Evolutionary conservation across 83 land plant genomes (phyloP).

Genomic region (Larix sibirica): DNA sequence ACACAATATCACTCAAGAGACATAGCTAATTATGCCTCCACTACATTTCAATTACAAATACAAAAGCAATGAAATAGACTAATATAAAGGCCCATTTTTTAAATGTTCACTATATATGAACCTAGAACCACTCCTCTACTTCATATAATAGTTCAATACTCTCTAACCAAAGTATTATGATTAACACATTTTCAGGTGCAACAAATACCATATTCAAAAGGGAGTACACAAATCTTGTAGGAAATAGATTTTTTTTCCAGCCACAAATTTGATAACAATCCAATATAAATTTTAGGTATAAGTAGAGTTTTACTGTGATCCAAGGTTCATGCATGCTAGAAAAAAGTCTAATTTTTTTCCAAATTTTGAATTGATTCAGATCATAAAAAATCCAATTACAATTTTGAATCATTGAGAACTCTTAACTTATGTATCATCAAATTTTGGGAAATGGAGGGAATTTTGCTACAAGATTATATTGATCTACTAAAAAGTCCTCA

Average conservation of each 20-base stretch:
- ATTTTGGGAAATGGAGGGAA: neutral
- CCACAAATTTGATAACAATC: too few species aligned
- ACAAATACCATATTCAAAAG: too few species aligned
- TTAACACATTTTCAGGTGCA: too few species aligned
- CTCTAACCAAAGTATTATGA: neutral
- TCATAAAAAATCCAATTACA: too few species aligned
- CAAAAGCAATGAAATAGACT: neutral
- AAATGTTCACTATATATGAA: conserved; percentile 23
- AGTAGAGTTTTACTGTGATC: too few species aligned
- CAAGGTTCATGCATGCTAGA: too few species aligned
- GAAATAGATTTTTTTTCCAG: neutral
- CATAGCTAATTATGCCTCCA: neutral
- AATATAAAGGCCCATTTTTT: neutral
- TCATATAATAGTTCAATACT: conserved; percentile 62
- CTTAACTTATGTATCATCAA: too few species aligned
- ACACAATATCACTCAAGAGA: neutral
- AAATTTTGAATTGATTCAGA: too few species aligned
- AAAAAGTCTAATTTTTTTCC: too few species aligned
- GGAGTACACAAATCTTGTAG: neutral
- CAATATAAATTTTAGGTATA: too few species aligned
- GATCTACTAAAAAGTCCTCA: too few species aligned
- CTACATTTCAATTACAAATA: neutral
- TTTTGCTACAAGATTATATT: neutral
- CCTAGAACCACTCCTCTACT: conserved; percentile 98
- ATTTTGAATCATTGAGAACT: too few species aligned